Evolutionary conservation across 2,329 filamentous ascomycete genomes (phyloP).

Genomic region (Aspergillus sergii): DNA sequence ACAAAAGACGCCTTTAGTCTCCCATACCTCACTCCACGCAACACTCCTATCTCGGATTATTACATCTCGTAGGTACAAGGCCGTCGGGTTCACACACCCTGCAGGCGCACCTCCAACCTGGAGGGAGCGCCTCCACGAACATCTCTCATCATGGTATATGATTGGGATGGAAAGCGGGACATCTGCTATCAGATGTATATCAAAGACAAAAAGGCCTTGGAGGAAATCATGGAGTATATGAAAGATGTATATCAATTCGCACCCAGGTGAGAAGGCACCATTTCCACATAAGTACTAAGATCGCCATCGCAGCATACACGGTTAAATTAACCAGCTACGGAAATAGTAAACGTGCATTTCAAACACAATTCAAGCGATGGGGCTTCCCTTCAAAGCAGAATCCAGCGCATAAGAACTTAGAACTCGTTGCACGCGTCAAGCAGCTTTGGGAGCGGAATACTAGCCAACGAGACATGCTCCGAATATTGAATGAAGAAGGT

Average conservation of each 20-base stretch:
- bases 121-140: conserved; percentile 25
- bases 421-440: conserved; percentile 68
- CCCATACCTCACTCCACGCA: conserved; percentile 19
- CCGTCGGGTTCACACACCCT: conserved; percentile 15
- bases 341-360: conserved; percentile 69
- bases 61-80: neutral
- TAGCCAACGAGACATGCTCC: conserved; percentile 72
- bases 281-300: neutral
- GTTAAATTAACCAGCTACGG: conserved; percentile 4
- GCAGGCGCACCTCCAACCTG: conserved; percentile 29
- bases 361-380: conserved; percentile 77
- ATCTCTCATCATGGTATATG: conserved; percentile 53
- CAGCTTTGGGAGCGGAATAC: conserved; percentile 78
- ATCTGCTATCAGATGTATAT: conserved; percentile 75
- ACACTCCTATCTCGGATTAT: neutral
- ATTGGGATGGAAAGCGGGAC: conserved; percentile 68
- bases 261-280: conserved; percentile 61
- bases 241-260: conserved; percentile 65
- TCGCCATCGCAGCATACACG: neutral
- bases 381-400: conserved; percentile 75
- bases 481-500: conserved; percentile 69
- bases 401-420: conserved; percentile 69
- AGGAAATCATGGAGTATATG: conserved; percentile 75
- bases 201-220: conserved; percentile 70
- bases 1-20: conserved; percentile 34